These are phyloP conservation scores for Mucor sp. DNA, from an alignment of 371 early-diverging fungal genomes.

Conservation along the genomic window DNA sequence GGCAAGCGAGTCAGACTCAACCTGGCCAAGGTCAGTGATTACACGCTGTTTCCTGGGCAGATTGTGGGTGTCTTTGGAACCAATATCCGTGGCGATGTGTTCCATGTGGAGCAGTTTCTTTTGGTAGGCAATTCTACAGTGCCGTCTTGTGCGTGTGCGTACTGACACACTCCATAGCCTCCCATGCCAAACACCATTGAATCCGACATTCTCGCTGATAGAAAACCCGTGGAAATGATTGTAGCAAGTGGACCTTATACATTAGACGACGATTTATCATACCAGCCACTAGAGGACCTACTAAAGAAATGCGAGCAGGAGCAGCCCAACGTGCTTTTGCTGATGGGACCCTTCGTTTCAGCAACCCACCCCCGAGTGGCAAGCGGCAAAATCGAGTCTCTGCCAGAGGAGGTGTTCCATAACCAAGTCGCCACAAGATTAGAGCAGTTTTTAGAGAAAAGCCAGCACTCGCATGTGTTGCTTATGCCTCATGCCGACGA, in stretches of 20 bases:
- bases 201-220: constrained; percentile 27
- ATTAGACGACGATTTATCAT: constrained; percentile 71
- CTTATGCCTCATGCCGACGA: constrained; percentile 81
- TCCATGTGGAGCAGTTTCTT: constrained; percentile 28
- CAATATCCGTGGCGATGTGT: constrained; percentile 29
- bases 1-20: constrained; percentile 72
- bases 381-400: constrained; percentile 54
- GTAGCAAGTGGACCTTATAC: constrained; percentile 89
- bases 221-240: constrained; percentile 64
- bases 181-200: constrained; percentile 33
- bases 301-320: constrained; percentile 57
- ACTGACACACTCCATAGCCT: constrained; percentile 20
- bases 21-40: constrained; percentile 53
- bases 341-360: constrained; percentile 89
- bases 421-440: constrained; percentile 56
- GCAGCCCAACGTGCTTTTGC: constrained; percentile 76
- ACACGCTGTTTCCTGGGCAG: constrained; percentile 77
- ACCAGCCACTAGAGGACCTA: constrained; percentile 78
- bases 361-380: constrained; percentile 65
- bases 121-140: constrained; percentile 8
- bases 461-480: constrained; percentile 53
- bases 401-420: constrained; percentile 70
- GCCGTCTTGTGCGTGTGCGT: background rate
- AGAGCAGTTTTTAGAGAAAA: constrained; percentile 41
- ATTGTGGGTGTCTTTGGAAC: constrained; percentile 53